A percentile compares a stretch with the other conserved stretches of the same genome.
These are phyloP conservation scores for Lotmaria passim DNA, from an alignment of 208 protist species.

Conservation along the genomic window DNA sequence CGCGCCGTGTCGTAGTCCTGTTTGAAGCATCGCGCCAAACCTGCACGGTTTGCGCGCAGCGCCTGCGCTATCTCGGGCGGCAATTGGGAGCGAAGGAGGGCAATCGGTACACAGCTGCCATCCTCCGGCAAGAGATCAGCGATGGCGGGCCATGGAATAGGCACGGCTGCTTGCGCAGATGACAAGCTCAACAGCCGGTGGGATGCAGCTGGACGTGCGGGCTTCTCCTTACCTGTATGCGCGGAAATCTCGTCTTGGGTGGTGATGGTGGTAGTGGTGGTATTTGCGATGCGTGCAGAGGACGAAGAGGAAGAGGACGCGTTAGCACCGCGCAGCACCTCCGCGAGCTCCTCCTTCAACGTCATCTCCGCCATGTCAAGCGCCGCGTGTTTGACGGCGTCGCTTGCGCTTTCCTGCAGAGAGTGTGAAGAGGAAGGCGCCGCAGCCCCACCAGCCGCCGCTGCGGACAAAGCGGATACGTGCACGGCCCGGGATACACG, in stretches of 20 bases:
- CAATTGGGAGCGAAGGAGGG: constrained; percentile 33
- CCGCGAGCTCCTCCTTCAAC: constrained; percentile 28
- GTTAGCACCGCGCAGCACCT: too few species aligned
- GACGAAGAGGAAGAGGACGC: background rate
- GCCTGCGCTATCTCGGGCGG: constrained; percentile 26
- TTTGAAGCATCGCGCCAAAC: constrained; percentile 56
- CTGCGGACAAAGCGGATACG: background rate
- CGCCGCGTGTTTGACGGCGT: background rate
- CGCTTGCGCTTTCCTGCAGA: background rate
- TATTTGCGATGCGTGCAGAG: background rate
- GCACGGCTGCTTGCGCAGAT: background rate
- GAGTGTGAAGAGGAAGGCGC: too few species aligned
- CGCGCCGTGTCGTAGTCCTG: constrained; percentile 17
- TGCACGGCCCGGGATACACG: constrained; percentile 24
- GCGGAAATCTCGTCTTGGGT: too few species aligned
- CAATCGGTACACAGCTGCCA: constrained; percentile 29
- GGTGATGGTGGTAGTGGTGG: background rate
- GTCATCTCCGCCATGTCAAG: constrained; percentile 28
- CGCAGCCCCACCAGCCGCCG: too few species aligned
- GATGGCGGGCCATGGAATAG: constrained; percentile 15
- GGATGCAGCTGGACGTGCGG: background rate
- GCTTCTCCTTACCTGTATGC: background rate
- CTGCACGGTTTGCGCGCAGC: constrained; percentile 27
- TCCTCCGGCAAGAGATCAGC: constrained; percentile 24
- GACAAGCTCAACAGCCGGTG: too few species aligned